A percentile compares a stretch with the other conserved stretches of the same genome.
Evolutionary conservation across 805 yeast species (phyloP).

Genomic region (Ogataea populi-albae): DNA sequence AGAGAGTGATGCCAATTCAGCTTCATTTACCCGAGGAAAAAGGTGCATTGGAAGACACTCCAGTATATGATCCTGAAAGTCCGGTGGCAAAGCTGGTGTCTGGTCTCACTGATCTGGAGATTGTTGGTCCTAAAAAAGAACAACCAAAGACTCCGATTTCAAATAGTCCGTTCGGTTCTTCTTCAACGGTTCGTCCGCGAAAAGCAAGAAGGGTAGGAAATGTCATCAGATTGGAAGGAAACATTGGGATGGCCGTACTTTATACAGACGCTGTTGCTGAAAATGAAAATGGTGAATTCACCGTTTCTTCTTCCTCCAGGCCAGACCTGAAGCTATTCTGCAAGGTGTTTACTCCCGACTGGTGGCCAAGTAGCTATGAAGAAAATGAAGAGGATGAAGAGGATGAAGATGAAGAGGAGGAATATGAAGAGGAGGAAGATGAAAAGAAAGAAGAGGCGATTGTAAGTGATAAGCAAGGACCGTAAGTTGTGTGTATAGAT

Average conservation of each 20-base stretch:
- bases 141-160: neutral
- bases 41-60: slow-evolving; percentile 2
- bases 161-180: slow-evolving; percentile 21
- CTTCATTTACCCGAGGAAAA: slow-evolving; percentile 25
- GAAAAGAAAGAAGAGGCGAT: too few relatives aligned
- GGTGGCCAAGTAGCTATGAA: slow-evolving; percentile 61
- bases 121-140: neutral
- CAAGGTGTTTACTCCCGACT: slow-evolving; percentile 58
- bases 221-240: slow-evolving; percentile 52
- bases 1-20: slow-evolving; percentile 72
- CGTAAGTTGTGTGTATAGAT: too few relatives aligned
- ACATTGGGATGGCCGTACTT: slow-evolving; percentile 65
- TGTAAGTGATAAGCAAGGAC: too few relatives aligned
- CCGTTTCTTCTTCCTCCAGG: slow-evolving; percentile 15
- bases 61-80: slow-evolving; percentile 6
- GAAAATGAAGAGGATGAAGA: slow-evolving; percentile 17
- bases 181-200: slow-evolving; percentile 20
- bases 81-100: slow-evolving; percentile 3
- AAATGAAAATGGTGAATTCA: slow-evolving; percentile 25
- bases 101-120: slow-evolving; percentile 1
- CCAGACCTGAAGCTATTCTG: slow-evolving; percentile 38
- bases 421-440: slow-evolving; percentile 1
- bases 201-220: slow-evolving; percentile 50
- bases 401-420: slow-evolving; percentile 6
- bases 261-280: slow-evolving; percentile 35